Evolutionary conservation across 352 stramenopile genomes (phyloP), one percentile per base, ranked within the genome.

Genomic region (Phytophthora megakarya): DNA sequence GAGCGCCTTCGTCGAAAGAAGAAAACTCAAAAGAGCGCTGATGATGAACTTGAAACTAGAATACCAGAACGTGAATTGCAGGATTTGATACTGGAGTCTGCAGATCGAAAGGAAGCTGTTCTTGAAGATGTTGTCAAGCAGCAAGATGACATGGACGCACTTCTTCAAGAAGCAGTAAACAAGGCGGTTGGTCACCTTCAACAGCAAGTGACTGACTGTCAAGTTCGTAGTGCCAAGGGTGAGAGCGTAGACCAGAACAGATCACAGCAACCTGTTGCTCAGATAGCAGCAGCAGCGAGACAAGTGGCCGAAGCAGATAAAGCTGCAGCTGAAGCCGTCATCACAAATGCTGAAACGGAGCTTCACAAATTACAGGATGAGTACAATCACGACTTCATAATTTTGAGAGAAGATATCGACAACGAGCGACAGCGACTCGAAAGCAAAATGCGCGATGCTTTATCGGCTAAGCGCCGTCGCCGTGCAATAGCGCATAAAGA

Each of bases 131-230:
- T 85, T 19, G 68, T 80, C 2, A 75, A 61, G 28, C 65, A 73
- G 8, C 70, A 83, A 39, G 73, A 78, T n/a, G 55, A 72, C 21
- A 79, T 81, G 58, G 73, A 82, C 11, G 38, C 49, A 35, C 39
- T 40, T 9, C 51, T 57, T 13, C 48, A 79, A 38, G 45, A 73
- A 45, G 61, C 64, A 0, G 46, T 72, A 2, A 37, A 52, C 16
- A 26, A 10, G 4, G 69, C 68, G 0, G 25, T 74, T 4, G 35
- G 49, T 10, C 15, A 18, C 11, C 54, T 74, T 39, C 58, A 30
- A 48, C 33, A 74, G 26, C 33, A 60, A 23, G 18, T 74, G 33
- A 23, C 18, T 8, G 43, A 59, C 19, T 63, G 61, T 39, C 22
- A 44, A 11, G 12, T 12, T 46, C 33, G n/a, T 30, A 5, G 0